Base-by-base conservation (phyloP, 148 eudicot genomes). In the Pouteria glomerata region DNA sequence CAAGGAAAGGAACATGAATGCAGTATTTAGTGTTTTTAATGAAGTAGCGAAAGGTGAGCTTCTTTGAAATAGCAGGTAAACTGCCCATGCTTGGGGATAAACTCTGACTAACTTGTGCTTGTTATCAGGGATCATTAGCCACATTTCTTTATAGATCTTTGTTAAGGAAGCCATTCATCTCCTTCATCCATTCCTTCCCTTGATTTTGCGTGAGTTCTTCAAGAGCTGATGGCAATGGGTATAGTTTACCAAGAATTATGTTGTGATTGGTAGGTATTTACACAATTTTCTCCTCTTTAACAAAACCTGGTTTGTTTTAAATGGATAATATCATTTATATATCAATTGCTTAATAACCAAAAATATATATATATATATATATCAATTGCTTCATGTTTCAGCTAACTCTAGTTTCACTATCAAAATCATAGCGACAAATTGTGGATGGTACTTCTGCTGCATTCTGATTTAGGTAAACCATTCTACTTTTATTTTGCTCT, bases 11-110 rank as follows among this genome's bases (percentile, higher is more conserved):
- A 91, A 94, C 80, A 86, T 91, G 91, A 83, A 82, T 76, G 88
- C 82, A 18, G 98, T 89, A 33, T 81, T 91, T 67, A 79, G 80
- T 53, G 75, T 86, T 79, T 90, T 94, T 70, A 70, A 80, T 35
- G 93, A 91, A 72, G 89, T 94, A 97, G 97, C 96, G 18, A 85
- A 75, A 58, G 93, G 89, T 80, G 97, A 97, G 56, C 86, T 94
- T 70, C 96, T 91, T 76, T 97, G 97, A 23, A 84, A 86, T 68
- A 86, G 90, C 72, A 87, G 87, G 72, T 79, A 70, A 70, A 76
- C 56, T 64, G 61, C 77, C 29, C 71, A 50, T 69, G 57, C 64
- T 41, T 52, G 57, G 47, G 52, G 69, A 24, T 74, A 63, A 68
- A 18, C 42, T 52, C 56, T 57, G 14, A 29, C 61, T 57, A 26